phyloP scores from a whole-genome alignment of 2,329 filamentous ascomycete genomes.

The Teratosphaeria epicoccoides region DNA sequence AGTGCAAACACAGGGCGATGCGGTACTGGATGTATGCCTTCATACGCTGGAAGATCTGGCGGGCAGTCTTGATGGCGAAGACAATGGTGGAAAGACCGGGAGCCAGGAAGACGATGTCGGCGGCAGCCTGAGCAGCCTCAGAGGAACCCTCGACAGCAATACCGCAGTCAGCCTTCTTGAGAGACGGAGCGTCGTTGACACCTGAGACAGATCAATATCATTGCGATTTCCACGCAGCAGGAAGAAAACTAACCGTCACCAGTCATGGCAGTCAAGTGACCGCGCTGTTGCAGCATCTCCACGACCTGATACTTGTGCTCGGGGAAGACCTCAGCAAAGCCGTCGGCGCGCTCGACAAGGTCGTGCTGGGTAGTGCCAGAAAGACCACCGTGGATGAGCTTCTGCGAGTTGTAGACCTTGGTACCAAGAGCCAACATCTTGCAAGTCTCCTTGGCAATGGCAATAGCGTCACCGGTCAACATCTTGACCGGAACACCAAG shows the following conservation, averaged over 20 bases:
- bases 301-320: slow-evolving; percentile 70
- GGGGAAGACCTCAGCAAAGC: slow-evolving; percentile 64
- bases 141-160: slow-evolving; percentile 63
- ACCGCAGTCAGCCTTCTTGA: slow-evolving; percentile 66
- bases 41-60: slow-evolving; percentile 69
- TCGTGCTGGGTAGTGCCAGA: slow-evolving; percentile 64
- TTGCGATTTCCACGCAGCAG: not conserved
- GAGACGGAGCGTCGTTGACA: slow-evolving; percentile 63
- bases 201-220: slow-evolving; percentile 18
- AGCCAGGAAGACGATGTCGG: slow-evolving; percentile 65
- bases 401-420: slow-evolving; percentile 72
- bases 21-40: slow-evolving; percentile 69
- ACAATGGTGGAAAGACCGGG: slow-evolving; percentile 62
- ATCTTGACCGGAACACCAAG: slow-evolving; percentile 72
- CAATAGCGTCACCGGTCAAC: slow-evolving; percentile 70
- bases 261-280: slow-evolving; percentile 65
- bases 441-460: slow-evolving; percentile 72
- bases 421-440: slow-evolving; percentile 70
- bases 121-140: slow-evolving; percentile 61
- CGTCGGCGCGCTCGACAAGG: slow-evolving; percentile 63
- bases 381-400: slow-evolving; percentile 65
- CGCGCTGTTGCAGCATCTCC: slow-evolving; percentile 64
- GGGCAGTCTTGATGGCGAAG: slow-evolving; percentile 61
- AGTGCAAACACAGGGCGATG: slow-evolving; percentile 62
- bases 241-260: slow-evolving; percentile 45